Base-by-base conservation (phyloP, 129 eudicot genomes). In the Helianthus tuberosus region DNA sequence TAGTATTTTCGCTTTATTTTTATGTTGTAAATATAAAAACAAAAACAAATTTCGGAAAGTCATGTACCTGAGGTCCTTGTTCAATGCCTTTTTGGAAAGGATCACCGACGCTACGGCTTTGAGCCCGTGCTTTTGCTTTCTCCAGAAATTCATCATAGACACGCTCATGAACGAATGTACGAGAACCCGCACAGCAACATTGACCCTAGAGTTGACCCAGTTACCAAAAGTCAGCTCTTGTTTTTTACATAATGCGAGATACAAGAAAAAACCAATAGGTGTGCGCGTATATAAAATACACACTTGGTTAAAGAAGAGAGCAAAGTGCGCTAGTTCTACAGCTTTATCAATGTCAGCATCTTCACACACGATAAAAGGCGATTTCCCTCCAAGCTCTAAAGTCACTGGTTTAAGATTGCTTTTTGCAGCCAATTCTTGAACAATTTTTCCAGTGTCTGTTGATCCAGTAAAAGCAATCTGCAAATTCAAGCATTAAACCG, bases 131-230 rank as follows among this genome's bases (percentile, higher is more conserved):
- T 79, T 78, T 89, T 62, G 97, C 79, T 74, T 91, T 91, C 81
- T 89, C 97, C 8, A 91, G 38, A 77, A 91, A 91, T 46, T 91
- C 97, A 68, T 91, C 96, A 65, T 91, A 82, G 38, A 91, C 89
- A 4, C 86, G 80, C 68, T 91, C 96, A 41, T 91, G 97, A 41
- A 91, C 97, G 14, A 27, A 91, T 11, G 96, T 91, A 52, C 97
- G 97, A 58, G 97, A 91, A 63, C 92, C 97, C 66, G 96, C 97
- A 70, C 90, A 86, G 62, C 97, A 91, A 60, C 97, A 91, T 86
- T 91, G 97, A 4, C 97, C 97, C 97, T 91, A 53, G 36, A 50
- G 20, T 48, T 15, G 72, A 61, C 29, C 72, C 62, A 11, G 65
- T 11, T 1, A 58, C 32, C 17, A 32, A 2, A 12, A 48, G 16